These are phyloP conservation scores for Strobilomyces dryophilus DNA, from an alignment of 768 basidiomycete species.

Conservation along the genomic window DNA sequence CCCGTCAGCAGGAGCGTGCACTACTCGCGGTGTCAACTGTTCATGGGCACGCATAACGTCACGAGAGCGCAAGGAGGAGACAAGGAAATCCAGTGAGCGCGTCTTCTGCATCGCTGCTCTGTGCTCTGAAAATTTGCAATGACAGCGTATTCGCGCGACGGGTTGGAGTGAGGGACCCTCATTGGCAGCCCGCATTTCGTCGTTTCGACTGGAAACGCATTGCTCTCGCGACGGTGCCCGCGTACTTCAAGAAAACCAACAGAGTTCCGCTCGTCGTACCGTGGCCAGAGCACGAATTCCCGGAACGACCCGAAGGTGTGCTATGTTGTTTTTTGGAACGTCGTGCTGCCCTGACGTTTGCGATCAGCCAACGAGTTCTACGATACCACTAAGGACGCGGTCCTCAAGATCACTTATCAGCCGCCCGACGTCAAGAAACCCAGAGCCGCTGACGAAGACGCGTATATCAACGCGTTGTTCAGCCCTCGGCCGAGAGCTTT, in stretches of 20 bases:
- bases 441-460: constrained; percentile 44
- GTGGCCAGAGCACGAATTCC: constrained; percentile 59
- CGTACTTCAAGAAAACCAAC: constrained; percentile 36
- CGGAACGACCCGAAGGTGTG: constrained; percentile 33
- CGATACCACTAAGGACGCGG: constrained; percentile 61
- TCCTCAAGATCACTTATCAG: constrained; percentile 66
- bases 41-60: constrained; percentile 55
- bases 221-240: constrained; percentile 62
- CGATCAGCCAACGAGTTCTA: constrained; percentile 39
- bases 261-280: constrained; percentile 46
- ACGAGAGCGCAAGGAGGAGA: constrained; percentile 30
- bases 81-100: constrained; percentile 44
- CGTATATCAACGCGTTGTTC: constrained; percentile 52
- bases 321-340: background rate
- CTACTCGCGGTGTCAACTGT: constrained; percentile 80
- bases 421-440: constrained; percentile 45
- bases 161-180: constrained; percentile 54
- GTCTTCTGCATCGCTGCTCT: background rate
- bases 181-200: constrained; percentile 51
- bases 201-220: constrained; percentile 72
- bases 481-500: constrained; percentile 40
- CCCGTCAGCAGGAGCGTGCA: constrained; percentile 43
- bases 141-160: constrained; percentile 76
- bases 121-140: background rate
- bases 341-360: constrained; percentile 6